Percentiles rank a stretch among this genome's conserved stretches.
Evolutionary conservation across 129 eudicot species (phyloP).

Genomic region (Tanacetum coccineum): DNA sequence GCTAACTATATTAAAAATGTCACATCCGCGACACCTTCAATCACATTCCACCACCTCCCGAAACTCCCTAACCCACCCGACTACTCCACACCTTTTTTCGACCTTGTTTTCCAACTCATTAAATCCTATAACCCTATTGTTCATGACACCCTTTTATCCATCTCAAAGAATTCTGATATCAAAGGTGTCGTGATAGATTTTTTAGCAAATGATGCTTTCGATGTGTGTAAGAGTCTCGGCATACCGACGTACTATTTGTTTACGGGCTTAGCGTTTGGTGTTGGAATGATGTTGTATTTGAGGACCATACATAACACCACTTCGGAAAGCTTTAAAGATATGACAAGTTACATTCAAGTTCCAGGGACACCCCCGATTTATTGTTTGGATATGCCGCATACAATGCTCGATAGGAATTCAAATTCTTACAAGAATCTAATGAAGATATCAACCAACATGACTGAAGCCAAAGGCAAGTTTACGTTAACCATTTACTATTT

Average conservation of each 20-base stretch:
- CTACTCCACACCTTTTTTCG: constrained; percentile 1
- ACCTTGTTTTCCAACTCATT: background rate
- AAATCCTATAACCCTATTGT: constrained; percentile 8
- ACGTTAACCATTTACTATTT: too few relatives aligned
- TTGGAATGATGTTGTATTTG: background rate
- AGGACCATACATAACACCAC: background rate
- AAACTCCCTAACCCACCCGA: constrained; percentile 12
- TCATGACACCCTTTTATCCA: background rate
- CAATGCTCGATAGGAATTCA: background rate
- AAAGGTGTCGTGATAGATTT: constrained; percentile 21
- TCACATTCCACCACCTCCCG: constrained; percentile 39
- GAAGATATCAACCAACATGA: constrained; percentile 9
- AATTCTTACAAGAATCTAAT: background rate
- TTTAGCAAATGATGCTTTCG: constrained; percentile 11
- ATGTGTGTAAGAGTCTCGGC: background rate
- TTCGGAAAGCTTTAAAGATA: constrained; percentile 4
- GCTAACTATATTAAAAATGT: constrained; percentile 30
- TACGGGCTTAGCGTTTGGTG: constrained; percentile 9
- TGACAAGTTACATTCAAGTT: background rate
- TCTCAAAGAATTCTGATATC: constrained; percentile 10
- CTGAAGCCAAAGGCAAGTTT: background rate
- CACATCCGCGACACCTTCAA: constrained; percentile 31
- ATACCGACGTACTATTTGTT: constrained; percentile 22
- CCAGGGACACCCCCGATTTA: constrained; percentile 19
- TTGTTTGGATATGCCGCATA: constrained; percentile 1